Evolutionary conservation across 106 monocot species (phyloP), one percentile per base, ranked within the genome.

Genomic region (Acanthochlamys bracteata): DNA sequence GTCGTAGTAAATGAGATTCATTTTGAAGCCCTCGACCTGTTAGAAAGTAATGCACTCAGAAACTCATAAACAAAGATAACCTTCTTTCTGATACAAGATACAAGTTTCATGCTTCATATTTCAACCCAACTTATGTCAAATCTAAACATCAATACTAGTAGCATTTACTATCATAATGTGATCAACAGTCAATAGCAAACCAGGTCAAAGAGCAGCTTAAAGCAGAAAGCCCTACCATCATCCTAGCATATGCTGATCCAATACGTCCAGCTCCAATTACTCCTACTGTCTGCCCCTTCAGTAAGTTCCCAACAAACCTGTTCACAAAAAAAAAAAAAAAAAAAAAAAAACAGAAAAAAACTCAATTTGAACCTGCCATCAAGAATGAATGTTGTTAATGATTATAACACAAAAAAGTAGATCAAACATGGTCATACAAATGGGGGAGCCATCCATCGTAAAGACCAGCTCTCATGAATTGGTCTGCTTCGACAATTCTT

Each of bases 361-460:
- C 16, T 16, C n/a, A n/a, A n/a, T n/a, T 51, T 51, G 2, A 13
- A 51, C 4, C n/a, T 51, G 8, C n/a, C 17, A 51, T 51, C 1
- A 3, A 33, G 6, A 33, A 33, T 46, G 14, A 46, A 46, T 46
- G 45, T 0, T 23, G 39, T 47, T 57, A 59, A 59, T 27, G 59
- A 16, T 27, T 7, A 7, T 10, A 42, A 53, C 26, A 40, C 6
- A 55, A 51, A 73, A 42, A 70, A 42, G 27, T n/a, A 60, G 43
- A 27, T 14, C 43, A 24, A 63, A 14, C 13, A 40, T 23, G 43
- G 15, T 41, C 72, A 66, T 85, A 98, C 96, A 98, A 78, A 77
- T 91, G 21, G 7, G 96, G 96, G 17, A 98, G 96, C 91, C 96
- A 98, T 74, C 96, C 96, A 69, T 98, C 91, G 71, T 98, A 91